Percentiles rank a stretch among this genome's conserved stretches.
phyloP scores from a whole-genome alignment of 164 flowering plant genomes.

The Magnolia officinalis region DNA sequence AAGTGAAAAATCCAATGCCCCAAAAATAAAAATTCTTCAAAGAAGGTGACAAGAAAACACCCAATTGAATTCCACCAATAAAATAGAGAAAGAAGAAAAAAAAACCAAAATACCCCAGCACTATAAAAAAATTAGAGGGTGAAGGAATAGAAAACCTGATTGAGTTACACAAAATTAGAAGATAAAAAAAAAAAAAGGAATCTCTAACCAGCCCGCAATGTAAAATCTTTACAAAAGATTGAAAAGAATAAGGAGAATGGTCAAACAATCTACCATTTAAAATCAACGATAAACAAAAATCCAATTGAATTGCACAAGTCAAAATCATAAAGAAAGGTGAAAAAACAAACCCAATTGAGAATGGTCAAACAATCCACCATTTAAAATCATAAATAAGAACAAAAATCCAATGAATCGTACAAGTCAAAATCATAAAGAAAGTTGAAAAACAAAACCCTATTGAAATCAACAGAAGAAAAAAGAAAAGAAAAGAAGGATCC shows the following conservation, averaged over 20 bases:
- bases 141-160: neutral
- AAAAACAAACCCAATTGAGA: neutral
- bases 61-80: neutral
- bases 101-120: slow-evolving; percentile 1
- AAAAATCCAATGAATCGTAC: neutral
- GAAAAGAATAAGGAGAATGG: neutral
- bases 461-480: neutral
- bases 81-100: neutral
- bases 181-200: neutral
- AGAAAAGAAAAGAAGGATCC: neutral
- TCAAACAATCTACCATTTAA: neutral
- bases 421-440: neutral
- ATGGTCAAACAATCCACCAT: neutral
- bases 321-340: neutral
- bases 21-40: neutral
- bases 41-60: neutral
- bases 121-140: neutral
- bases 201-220: neutral
- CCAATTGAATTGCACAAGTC: neutral
- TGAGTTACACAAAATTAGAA: neutral
- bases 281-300: neutral
- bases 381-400: neutral
- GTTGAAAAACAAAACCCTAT: neutral
- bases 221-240: neutral
- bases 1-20: neutral